Evolutionary conservation across 2,329 filamentous ascomycete genomes (phyloP).

Genomic region (Botrytis galanthina): DNA sequence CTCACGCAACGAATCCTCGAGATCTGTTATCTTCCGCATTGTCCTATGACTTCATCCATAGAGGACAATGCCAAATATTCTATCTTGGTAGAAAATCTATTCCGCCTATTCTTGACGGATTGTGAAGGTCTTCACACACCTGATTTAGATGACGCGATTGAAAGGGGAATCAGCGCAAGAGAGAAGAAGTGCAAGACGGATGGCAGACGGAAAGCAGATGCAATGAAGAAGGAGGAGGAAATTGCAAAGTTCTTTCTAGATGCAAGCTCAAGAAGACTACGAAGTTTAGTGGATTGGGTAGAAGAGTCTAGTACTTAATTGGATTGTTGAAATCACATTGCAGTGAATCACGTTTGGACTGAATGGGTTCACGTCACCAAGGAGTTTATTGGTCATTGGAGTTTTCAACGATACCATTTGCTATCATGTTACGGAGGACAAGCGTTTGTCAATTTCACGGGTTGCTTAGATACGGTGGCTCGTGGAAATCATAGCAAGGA

Average conservation of each 20-base stretch:
- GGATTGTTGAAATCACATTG: not conserved
- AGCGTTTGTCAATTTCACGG: not conserved
- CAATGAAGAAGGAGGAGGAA: conserved; percentile 33
- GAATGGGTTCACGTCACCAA: not conserved
- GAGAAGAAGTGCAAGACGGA: conserved; percentile 43
- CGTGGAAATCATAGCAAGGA: not conserved
- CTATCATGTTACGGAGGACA: not conserved
- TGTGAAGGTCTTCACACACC: conserved; percentile 33
- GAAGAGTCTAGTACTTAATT: conserved; percentile 16
- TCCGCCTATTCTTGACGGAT: conserved; percentile 46
- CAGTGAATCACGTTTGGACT: not conserved
- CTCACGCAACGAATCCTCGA: conserved; percentile 52
- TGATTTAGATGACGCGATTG: conserved; percentile 46
- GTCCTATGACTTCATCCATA: conserved; percentile 47
- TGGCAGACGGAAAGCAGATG: conserved; percentile 44
- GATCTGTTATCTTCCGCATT: conserved; percentile 51
- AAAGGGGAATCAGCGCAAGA: conserved; percentile 53
- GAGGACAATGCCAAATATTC: conserved; percentile 58
- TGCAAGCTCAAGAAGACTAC: conserved; percentile 39
- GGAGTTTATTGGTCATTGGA: not conserved
- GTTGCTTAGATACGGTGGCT: not conserved
- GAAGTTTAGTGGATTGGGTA: conserved; percentile 28
- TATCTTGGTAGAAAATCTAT: conserved; percentile 52
- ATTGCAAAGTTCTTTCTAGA: conserved; percentile 30
- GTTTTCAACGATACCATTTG: conserved; percentile 18